phyloP scores from a whole-genome alignment of 2,329 filamentous ascomycete species.

The Aspergillus hortae region DNA sequence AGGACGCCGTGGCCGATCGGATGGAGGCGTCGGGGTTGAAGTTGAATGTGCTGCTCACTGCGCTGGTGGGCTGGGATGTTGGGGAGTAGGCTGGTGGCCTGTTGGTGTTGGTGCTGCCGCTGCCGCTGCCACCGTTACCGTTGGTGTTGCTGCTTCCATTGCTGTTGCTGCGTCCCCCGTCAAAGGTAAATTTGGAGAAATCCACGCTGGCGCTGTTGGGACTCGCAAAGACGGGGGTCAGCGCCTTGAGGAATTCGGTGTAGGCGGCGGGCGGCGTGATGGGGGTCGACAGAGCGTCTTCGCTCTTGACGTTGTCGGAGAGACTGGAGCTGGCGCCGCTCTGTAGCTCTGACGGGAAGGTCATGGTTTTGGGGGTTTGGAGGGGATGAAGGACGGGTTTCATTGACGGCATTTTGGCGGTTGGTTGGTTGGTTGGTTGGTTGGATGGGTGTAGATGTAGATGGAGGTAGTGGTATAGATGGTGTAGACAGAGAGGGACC shows the following conservation, averaged over 20 bases:
- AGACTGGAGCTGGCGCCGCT: conserved; percentile 54
- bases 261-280: conserved; percentile 90
- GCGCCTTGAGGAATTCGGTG: conserved; percentile 84
- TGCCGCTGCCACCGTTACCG: neutral
- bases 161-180: conserved; percentile 10
- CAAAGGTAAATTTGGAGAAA: conserved; percentile 42
- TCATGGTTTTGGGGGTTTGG: conserved; percentile 42
- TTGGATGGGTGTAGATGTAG: neutral
- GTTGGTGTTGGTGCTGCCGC: neutral
- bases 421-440: neutral
- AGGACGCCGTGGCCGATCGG: conserved; percentile 55
- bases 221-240: conserved; percentile 62
- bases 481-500: neutral
- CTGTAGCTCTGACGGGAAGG: conserved; percentile 54
- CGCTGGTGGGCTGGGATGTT: conserved; percentile 30
- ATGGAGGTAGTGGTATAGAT: neutral
- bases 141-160: neutral
- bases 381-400: conserved; percentile 41
- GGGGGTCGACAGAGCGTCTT: conserved; percentile 69
- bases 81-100: conserved; percentile 23
- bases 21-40: conserved; percentile 47
- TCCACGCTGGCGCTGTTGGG: conserved; percentile 58
- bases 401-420: conserved; percentile 23
- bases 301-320: conserved; percentile 46
- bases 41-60: conserved; percentile 36